Base-by-base conservation (phyloP, 768 basidiomycete genomes). In the Kwoniella sp. region DNA sequence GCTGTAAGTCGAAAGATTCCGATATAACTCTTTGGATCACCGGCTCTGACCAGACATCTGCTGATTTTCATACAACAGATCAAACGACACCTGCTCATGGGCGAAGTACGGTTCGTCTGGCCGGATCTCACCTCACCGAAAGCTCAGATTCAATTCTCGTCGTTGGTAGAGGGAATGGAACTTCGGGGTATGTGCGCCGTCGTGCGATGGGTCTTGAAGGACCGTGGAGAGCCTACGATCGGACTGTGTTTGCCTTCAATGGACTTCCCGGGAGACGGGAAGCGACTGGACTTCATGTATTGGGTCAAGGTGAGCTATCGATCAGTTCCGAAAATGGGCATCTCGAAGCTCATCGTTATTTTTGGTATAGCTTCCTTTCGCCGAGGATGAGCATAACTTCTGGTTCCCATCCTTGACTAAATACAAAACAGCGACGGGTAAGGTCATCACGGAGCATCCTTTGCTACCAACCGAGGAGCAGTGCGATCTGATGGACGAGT, bases 381-480 rank as follows among this genome's bases (percentile, higher is more conserved):
- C 92, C 1, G 95, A 99, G 77, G 95, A 99, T 72, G 84, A 93
- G 58, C 87, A 93, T 63, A 90, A 87, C 69, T 92, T 91, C 79
- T 87, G 86, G 11, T 97, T 99, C 78, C 87, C 89, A 0, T 91
- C 91, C 0, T 84, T 98, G 30, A 86, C 88, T 50, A 84, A 84
- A 11, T 85, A 95, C 17, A 82, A 88, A 63, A 88, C 87, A 61
- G 90, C 87, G 76, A 89, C 88, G 52, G 92, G 93, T 1, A 88
- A 91, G 71, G 79, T 78, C 0, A 79, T 97, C 38, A 85, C 82
- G 23, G 86, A 87, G 65, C 95, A 99, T 77, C 75, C 75, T 1
- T 55, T 77, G 15, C 47, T 81, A 23, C 78, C 79, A 0, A 81
- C 79, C 0, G 66, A 75, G n/a, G 71, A 79, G 37, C 79, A 81